Conservation (phyloP, 2,329 filamentous ascomycete species). For the Geosmithia putterillii region DNA sequence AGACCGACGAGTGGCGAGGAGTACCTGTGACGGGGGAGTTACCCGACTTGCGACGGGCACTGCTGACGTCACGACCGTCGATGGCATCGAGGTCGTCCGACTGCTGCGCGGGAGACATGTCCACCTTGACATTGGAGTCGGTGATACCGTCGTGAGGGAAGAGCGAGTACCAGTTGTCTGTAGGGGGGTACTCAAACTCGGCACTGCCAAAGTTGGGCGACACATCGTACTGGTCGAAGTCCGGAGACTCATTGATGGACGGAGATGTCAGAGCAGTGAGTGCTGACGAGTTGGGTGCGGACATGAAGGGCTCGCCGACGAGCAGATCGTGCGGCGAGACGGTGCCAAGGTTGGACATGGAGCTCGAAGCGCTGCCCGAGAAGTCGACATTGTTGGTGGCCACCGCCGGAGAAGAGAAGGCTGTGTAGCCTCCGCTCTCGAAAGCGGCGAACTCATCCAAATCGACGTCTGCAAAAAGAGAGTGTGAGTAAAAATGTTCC, state of each 20-base stretch:
- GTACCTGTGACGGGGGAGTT: conserved; percentile 22
- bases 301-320: conserved; percentile 56
- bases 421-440: conserved; percentile 36
- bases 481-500: conserved; percentile 17
- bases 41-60: conserved; percentile 31
- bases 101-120: conserved; percentile 28
- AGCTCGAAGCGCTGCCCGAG: conserved; percentile 31
- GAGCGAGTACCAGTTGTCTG: conserved; percentile 57
- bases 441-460: conserved; percentile 47
- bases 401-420: conserved; percentile 41
- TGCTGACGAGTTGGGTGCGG: conserved; percentile 69
- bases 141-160: conserved; percentile 36
- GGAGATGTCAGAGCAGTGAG: conserved; percentile 81
- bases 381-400: conserved; percentile 39
- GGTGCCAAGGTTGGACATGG: conserved; percentile 49
- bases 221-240: conserved; percentile 61
- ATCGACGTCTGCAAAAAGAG: conserved; percentile 39
- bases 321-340: conserved; percentile 76
- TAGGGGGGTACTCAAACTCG: conserved; percentile 37
- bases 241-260: conserved; percentile 66
- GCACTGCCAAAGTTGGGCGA: conserved; percentile 62
- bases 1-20: conserved; percentile 52
- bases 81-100: conserved; percentile 36
- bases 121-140: conserved; percentile 12
- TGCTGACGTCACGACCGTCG: conserved; percentile 22